A percentile compares a stretch with the other conserved stretches of the same genome.
phyloP scores from a whole-genome alignment of 768 basidiomycete genomes.

The Hericium coralloides region DNA sequence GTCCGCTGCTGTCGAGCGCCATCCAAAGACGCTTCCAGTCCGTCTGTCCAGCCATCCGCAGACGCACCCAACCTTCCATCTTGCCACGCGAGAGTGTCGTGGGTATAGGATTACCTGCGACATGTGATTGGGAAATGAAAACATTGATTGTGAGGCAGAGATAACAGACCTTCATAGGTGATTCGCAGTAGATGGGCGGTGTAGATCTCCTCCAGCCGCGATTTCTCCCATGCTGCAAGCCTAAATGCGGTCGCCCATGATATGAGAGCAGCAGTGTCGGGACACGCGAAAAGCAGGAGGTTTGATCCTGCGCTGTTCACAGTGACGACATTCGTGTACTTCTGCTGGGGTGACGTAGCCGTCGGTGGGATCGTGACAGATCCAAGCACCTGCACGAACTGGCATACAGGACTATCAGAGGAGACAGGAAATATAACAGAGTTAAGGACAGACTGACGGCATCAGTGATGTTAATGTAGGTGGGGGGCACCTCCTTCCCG shows the following conservation, averaged over 20 bases:
- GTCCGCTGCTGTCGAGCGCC: constrained; percentile 19
- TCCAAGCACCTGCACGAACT: constrained; percentile 78
- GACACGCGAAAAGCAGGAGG: constrained; percentile 81
- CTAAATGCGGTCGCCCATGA: constrained; percentile 92
- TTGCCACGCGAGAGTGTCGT: constrained; percentile 60
- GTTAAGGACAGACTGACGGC: constrained; percentile 47
- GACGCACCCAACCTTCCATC: constrained; percentile 87
- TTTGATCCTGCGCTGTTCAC: constrained; percentile 94
- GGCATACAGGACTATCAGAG: constrained; percentile 9
- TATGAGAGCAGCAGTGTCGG: constrained; percentile 54
- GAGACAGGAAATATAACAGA: constrained; percentile 2
- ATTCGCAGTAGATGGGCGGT: constrained; percentile 88
- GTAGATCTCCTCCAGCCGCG: constrained; percentile 93
- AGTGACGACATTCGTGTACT: constrained; percentile 73
- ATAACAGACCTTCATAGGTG: constrained; percentile 36
- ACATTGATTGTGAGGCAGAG: not conserved
- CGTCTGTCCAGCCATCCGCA: constrained; percentile 92
- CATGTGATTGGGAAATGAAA: not conserved
- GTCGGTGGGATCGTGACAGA: constrained; percentile 59
- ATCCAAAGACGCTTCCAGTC: constrained; percentile 95
- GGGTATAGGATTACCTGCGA: constrained; percentile 38
- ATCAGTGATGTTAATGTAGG: constrained; percentile 83
- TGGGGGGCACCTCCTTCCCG: constrained; percentile 77
- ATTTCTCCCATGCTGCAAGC: constrained; percentile 90
- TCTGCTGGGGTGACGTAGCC: constrained; percentile 38